Conservation (phyloP, 371 early-diverging fungal species). For the Sporodiniella umbellata region DNA sequence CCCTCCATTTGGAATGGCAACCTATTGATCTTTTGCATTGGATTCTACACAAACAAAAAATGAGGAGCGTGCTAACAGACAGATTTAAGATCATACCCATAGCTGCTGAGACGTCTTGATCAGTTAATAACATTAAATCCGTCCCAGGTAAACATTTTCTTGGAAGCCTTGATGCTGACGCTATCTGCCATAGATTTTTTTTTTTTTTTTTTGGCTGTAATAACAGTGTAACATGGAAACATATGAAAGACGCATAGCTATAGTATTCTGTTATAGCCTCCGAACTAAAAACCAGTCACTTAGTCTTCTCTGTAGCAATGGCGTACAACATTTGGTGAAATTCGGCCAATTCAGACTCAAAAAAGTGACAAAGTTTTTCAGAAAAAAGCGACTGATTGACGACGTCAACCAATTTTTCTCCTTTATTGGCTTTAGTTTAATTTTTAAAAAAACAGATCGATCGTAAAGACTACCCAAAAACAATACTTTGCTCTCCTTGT, state of each 20-base stretch:
- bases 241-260: too few relatives aligned
- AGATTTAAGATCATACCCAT: slow-evolving; percentile 11
- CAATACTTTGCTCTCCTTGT: too few relatives aligned
- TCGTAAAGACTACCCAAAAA: background rate
- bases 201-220: slow-evolving; percentile 11
- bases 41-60: slow-evolving; percentile 9
- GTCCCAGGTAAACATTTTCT: slow-evolving; percentile 8
- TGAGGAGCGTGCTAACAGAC: slow-evolving; percentile 5
- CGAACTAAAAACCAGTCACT: too few relatives aligned
- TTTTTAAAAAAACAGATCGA: too few relatives aligned
- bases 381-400: too few relatives aligned
- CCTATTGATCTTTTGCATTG: slow-evolving; percentile 4
- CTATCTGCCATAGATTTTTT: slow-evolving; percentile 5
- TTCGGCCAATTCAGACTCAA: too few relatives aligned
- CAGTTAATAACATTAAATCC: slow-evolving; percentile 1
- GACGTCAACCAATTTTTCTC: too few relatives aligned
- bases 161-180: slow-evolving; percentile 7
- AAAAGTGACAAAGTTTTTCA: too few relatives aligned
- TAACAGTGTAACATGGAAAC: slow-evolving; percentile 10
- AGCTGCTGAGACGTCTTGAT: slow-evolving; percentile 3
- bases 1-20: slow-evolving; percentile 8
- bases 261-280: too few relatives aligned
- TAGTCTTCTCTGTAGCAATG: too few relatives aligned
- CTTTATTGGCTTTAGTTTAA: too few relatives aligned
- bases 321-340: too few relatives aligned